Evolutionary conservation across 192 early-diverging fungal species (phyloP).

Genomic region (Coemansia furcata): DNA sequence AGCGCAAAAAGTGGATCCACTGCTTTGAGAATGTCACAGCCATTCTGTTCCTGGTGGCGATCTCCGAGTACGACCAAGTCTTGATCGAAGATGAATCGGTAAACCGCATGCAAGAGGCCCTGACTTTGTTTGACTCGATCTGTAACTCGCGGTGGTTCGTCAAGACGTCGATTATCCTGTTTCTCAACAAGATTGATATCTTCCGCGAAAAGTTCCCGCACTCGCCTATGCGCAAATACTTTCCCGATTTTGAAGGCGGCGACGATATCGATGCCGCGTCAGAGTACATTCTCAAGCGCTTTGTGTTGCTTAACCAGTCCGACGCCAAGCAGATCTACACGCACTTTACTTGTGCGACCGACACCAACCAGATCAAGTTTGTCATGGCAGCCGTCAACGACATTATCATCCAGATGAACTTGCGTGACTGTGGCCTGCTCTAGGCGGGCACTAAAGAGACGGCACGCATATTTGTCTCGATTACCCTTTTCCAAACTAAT

Average conservation of each 20-base stretch:
- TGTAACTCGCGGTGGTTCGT: conserved; percentile 92
- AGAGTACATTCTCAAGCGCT: conserved; percentile 84
- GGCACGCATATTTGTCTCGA: neutral
- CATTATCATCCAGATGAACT: conserved; percentile 82
- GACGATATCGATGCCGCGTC: conserved; percentile 77
- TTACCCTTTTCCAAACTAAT: neutral
- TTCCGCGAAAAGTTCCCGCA: conserved; percentile 76
- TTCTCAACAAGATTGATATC: conserved; percentile 92
- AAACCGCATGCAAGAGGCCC: conserved; percentile 91
- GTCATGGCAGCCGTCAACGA: conserved; percentile 92
- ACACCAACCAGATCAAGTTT: conserved; percentile 82
- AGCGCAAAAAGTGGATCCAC: conserved; percentile 99
- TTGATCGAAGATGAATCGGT: conserved; percentile 81
- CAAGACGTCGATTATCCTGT: conserved; percentile 86
- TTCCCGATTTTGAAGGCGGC: conserved; percentile 81
- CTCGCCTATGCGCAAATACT: conserved; percentile 77
- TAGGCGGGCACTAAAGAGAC: conserved; percentile 38
- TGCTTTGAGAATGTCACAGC: conserved; percentile 99
- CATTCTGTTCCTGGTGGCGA: conserved; percentile 90
- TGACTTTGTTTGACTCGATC: conserved; percentile 86
- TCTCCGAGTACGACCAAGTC: conserved; percentile 92
- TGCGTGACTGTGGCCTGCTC: conserved; percentile 75
- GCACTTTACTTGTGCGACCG: conserved; percentile 87
- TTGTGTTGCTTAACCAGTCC: conserved; percentile 79
- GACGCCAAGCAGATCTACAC: conserved; percentile 82